These are phyloP conservation scores for Pseudophaeomoniella oleicola DNA, from an alignment of 2,329 filamentous ascomycete species.

Conservation along the genomic window DNA sequence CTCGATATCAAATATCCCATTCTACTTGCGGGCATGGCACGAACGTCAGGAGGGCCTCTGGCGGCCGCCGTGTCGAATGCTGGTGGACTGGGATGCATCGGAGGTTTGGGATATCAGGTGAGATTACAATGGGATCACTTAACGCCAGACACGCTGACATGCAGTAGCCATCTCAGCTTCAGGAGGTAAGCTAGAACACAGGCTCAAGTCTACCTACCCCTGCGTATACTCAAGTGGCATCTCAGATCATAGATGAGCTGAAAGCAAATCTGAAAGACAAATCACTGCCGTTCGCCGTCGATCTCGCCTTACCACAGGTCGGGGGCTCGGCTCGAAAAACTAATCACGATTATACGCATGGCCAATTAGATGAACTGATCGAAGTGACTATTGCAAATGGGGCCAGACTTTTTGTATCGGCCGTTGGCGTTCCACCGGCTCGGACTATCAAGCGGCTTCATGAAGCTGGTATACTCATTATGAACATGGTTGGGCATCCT, in stretches of 20 bases:
- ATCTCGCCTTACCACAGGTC: slow-evolving; percentile 80
- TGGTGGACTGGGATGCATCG: slow-evolving; percentile 57
- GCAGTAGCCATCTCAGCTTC: too few relatives aligned
- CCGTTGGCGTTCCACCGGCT: slow-evolving; percentile 72
- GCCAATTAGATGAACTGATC: slow-evolving; percentile 75
- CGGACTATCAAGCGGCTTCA: slow-evolving; percentile 64
- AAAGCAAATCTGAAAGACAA: slow-evolving; percentile 57
- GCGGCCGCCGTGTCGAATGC: slow-evolving; percentile 82
- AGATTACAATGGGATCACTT: too few relatives aligned
- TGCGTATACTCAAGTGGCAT: too few relatives aligned
- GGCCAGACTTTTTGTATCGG: slow-evolving; percentile 73
- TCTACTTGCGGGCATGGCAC: slow-evolving; percentile 86
- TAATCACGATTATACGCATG: slow-evolving; percentile 90
- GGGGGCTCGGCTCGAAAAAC: slow-evolving; percentile 73
- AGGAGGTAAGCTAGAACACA: too few relatives aligned
- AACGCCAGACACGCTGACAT: too few relatives aligned
- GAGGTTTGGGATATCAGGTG: slow-evolving; percentile 53
- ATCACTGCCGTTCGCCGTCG: slow-evolving; percentile 72
- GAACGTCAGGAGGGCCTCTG: slow-evolving; percentile 61
- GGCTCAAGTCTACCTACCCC: too few relatives aligned
- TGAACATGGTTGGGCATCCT: slow-evolving; percentile 96
- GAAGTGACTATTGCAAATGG: slow-evolving; percentile 73
- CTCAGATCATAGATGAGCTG: slow-evolving; percentile 67
- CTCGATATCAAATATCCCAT: slow-evolving; percentile 79
- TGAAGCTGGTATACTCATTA: slow-evolving; percentile 63